Base-by-base conservation (phyloP, 2,329 filamentous ascomycete species). In the Ceratocystis lukuohia region DNA sequence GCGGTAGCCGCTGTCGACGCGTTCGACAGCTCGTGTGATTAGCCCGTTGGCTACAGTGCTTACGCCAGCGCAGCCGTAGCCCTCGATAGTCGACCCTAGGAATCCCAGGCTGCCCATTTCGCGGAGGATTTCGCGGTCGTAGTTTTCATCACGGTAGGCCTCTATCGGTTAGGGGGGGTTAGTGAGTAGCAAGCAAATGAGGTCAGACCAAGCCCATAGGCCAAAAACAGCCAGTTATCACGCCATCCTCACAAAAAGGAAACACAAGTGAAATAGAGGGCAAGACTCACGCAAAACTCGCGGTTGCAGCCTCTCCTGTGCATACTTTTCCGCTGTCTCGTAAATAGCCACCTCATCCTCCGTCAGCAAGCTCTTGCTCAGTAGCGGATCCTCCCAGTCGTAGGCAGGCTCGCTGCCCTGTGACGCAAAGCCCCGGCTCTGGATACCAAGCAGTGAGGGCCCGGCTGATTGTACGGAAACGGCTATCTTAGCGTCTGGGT, bases 91-190 rank as follows among this genome's bases (percentile, higher is more conserved):
- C 64, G 92, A 87, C 65, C 92, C 91, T 3, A 96, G 80, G 0
- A 96, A 81, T n/a, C 92, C 92, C 10, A 96, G 79, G 74, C 94
- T 89, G 56, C 92, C 91, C 91, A 96, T 96, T 77, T 96, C 91
- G 74, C 87, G 82, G 41, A 96, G 81, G 68, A 96, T 96, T 72
- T 87, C 87, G 71, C 84, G 82, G 75, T 96, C 91, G 77, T 92
- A 96, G 73, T 91, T 75, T 76, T 96, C 91, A 74, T 93, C 86
- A 70, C 91, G 76, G 70, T 92, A 95, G 68, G 89, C 88, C 76
- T 93, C 90, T 93, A 45, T 33, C 28, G 17, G 28, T n/a, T 15
- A 10, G n/a, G 50, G n/a, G 22, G 22, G 50, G 50, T 20, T 20
- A 10, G 53, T 57, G 6, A 4, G 28, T 12, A 33, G 30, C 45